Evolutionary conservation across 306 rosid genomes (phyloP), one percentile per base, ranked within the genome.

Genomic region (Castanopsis chinensis): DNA sequence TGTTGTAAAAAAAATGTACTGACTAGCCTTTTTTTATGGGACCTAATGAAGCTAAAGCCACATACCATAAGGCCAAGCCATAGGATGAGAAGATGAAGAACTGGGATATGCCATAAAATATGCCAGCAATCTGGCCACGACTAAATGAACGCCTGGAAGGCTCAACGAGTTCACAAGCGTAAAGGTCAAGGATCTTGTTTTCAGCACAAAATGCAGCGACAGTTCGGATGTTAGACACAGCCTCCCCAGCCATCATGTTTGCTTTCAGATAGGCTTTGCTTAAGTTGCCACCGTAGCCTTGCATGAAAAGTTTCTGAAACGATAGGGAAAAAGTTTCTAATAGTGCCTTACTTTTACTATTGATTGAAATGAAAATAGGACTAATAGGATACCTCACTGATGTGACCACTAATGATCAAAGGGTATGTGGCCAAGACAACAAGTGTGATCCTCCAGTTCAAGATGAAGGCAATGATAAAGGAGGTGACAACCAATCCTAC

Each of bases 251-350:
- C 73, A 95, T 71, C 95, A 91, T 95, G 84, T 92, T 95, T 55
- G 98, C 98, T 84, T 90, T 95, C 67, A 92, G 90, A 87, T 95
- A 92, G 71, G 97, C 95, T 83, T 90, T 92, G 94, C 97, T 95
- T 91, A 95, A 89, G 92, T 95, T 95, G n/a, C 99, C 99, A 78
- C 98, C 98, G 71, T 87, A 95, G 65, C 99, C 99, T 90, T 92
- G 75, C 91, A 95, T 86, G 85, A 95, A 95, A 78, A 95, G 93
- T 87, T 89, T 95, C 99, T 95, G 88, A 78, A 84, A 85, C 71
- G 74, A 77, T 41, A 69, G n/a, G 15, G 1, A 73, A 37, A 23
- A 72, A 78, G 33, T 23, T 76, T 69, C 60, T 56, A 72, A 75
- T 78, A 76, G 4, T 33, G 21, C 17, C 18, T 30, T 30, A 2